Evolutionary conservation across 306 rosid genomes (phyloP), one percentile per base, ranked within the genome.

Genomic region (Quercus wislizeni): DNA sequence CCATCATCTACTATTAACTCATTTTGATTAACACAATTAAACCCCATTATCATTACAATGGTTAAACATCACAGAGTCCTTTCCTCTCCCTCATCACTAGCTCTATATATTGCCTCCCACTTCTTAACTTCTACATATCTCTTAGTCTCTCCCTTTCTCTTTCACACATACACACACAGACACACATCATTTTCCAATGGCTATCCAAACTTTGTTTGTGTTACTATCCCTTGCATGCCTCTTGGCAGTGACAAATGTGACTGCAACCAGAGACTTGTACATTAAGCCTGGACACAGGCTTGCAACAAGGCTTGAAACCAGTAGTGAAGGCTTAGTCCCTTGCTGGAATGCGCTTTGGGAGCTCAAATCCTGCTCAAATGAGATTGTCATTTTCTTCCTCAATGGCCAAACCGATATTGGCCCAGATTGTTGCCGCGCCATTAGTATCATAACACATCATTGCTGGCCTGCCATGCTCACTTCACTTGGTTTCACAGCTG

Each of bases 401-500:
- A 80, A 76, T 4, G 87, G 82, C 3, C 54, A 73, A 67, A 31
- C 80, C 2, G 69, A 72, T 30, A 85, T 88, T 19, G 79, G 85
- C 0, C 64, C 74, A 1, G 77, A 75, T 4, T 88, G 91, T 35
- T 87, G 91, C 80, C 18, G 75, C 46, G 84, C 85, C 14, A 80
- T 88, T 7, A 73, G 54, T 3, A 61, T 63, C 4, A 85, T 88
- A 55, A 85, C 89, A 2, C 84, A 75, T 38, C 75, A 69, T 43
- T 88, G 91, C 81, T 88, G 89, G 91, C 89, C 86, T 9, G 73
- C 78, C 15, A 75, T 88, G 78, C 78, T 88, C 31, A 72, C 79
- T 56, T 83, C 78, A n/a, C 68, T 88, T 6, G 89, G 89, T 12
- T 73, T 80, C 43, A 83, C 86, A 2, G 46, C 73, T 6, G 71